Evolutionary conservation across 2,329 filamentous ascomycete species (phyloP).

Genomic region (Beauveria sp.): DNA sequence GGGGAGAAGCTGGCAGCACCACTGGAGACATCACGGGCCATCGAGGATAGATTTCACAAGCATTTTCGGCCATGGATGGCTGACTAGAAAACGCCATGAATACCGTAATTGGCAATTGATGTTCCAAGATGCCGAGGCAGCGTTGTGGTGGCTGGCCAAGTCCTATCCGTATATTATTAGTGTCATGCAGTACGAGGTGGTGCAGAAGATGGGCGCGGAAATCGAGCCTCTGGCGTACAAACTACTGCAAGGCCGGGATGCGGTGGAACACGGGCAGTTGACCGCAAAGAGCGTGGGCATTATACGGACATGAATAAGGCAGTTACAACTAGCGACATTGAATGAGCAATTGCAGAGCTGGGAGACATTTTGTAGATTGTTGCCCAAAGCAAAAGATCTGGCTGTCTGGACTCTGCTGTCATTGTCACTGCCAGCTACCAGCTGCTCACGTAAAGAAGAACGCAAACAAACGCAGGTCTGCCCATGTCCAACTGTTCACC

Average conservation of each 20-base stretch:
- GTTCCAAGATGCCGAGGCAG: constrained; percentile 1
- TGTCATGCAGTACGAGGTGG: not conserved
- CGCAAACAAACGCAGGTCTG: not conserved
- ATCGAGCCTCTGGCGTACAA: not conserved
- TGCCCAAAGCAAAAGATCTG: no score
- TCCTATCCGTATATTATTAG: not conserved
- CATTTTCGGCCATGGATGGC: not conserved
- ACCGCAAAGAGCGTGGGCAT: not conserved
- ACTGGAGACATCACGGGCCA: not conserved
- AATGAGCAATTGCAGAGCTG: not conserved
- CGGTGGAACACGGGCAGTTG: not conserved
- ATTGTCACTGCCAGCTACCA: not conserved
- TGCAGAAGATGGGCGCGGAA: not conserved
- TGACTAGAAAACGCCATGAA: constrained; percentile 4
- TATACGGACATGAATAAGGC: not conserved
- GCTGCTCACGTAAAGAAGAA: not conserved
- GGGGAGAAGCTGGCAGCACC: not conserved
- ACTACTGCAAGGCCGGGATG: constrained; percentile 1
- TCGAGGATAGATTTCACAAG: constrained; percentile 1
- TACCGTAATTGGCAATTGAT: constrained; percentile 4
- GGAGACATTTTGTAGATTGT: not conserved
- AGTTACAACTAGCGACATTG: not conserved
- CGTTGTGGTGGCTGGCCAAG: not conserved
- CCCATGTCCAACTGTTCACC: not conserved
- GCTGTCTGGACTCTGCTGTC: not conserved